Evolutionary conservation across 2,329 filamentous ascomycete genomes (phyloP).

Genomic region (Fulvia fulva): DNA sequence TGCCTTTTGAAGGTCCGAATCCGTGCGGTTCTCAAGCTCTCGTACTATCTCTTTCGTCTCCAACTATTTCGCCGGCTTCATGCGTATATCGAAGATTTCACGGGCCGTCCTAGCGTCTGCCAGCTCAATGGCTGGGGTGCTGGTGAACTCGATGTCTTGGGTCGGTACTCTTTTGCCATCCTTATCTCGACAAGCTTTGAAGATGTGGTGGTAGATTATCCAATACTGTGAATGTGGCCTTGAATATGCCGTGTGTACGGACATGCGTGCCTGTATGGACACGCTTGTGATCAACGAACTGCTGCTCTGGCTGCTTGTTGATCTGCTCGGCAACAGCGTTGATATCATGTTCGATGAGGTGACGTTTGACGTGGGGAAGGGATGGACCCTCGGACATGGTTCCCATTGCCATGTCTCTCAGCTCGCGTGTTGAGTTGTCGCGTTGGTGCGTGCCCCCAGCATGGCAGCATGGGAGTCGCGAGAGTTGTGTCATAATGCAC

Average conservation of each 20-base stretch:
- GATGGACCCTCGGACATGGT: not conserved
- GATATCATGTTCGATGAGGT: constrained; percentile 37
- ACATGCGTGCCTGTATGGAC: constrained; percentile 43
- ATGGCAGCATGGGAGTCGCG: not conserved
- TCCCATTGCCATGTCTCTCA: not conserved
- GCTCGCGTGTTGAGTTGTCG: not conserved
- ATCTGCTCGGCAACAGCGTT: constrained; percentile 45
- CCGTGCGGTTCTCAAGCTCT: constrained; percentile 37
- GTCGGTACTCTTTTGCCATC: constrained; percentile 36
- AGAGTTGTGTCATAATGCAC: not conserved
- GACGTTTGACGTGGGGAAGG: not conserved
- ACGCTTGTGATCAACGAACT: constrained; percentile 42
- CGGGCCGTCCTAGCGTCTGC: constrained; percentile 44
- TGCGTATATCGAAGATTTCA: constrained; percentile 43
- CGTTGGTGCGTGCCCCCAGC: not conserved
- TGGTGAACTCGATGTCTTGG: constrained; percentile 50
- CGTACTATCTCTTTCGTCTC: constrained; percentile 41
- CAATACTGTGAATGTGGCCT: constrained; percentile 44
- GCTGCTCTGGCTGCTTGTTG: constrained; percentile 44
- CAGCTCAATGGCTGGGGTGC: constrained; percentile 46
- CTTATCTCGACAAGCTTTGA: constrained; percentile 38
- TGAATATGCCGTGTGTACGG: constrained; percentile 47
- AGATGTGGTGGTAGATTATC: constrained; percentile 40
- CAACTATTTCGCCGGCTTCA: constrained; percentile 33
- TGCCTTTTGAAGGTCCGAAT: constrained; percentile 40